Conservation (phyloP, 2,329 filamentous ascomycete genomes). For the Didymosphaeria variabile region DNA sequence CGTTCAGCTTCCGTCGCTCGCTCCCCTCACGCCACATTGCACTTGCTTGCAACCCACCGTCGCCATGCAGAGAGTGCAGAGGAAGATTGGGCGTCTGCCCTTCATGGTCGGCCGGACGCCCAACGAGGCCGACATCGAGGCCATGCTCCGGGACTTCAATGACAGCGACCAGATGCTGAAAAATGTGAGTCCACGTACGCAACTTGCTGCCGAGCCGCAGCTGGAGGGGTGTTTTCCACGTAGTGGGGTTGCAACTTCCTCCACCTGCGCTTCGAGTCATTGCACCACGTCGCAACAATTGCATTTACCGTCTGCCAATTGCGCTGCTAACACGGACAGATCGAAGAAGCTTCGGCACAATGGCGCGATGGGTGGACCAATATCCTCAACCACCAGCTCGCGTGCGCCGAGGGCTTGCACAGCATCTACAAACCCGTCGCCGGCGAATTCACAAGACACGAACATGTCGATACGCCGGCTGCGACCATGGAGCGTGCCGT, state of each 20-base stretch:
- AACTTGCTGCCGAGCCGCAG: constrained; percentile 3
- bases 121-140: constrained; percentile 78
- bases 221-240: constrained; percentile 15
- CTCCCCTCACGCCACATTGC: constrained; percentile 18
- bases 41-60: constrained; percentile 28
- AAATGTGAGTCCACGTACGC: constrained; percentile 62
- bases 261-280: not conserved
- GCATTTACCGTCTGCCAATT: not conserved
- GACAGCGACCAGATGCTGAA: constrained; percentile 78
- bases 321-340: constrained; percentile 56
- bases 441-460: constrained; percentile 58
- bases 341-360: constrained; percentile 76
- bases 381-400: constrained; percentile 74
- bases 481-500: constrained; percentile 70
- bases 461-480: constrained; percentile 68
- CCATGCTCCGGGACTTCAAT: constrained; percentile 80
- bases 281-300: not conserved
- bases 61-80: constrained; percentile 75
- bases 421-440: constrained; percentile 79
- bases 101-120: constrained; percentile 72
- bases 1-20: constrained; percentile 2
- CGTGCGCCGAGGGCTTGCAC: constrained; percentile 73
- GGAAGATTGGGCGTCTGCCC: constrained; percentile 70
- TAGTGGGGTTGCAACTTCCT: constrained; percentile 25
- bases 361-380: constrained; percentile 83